Conservation (phyloP, 2,329 filamentous ascomycete genomes). For the Colletotrichum sojae region DNA sequence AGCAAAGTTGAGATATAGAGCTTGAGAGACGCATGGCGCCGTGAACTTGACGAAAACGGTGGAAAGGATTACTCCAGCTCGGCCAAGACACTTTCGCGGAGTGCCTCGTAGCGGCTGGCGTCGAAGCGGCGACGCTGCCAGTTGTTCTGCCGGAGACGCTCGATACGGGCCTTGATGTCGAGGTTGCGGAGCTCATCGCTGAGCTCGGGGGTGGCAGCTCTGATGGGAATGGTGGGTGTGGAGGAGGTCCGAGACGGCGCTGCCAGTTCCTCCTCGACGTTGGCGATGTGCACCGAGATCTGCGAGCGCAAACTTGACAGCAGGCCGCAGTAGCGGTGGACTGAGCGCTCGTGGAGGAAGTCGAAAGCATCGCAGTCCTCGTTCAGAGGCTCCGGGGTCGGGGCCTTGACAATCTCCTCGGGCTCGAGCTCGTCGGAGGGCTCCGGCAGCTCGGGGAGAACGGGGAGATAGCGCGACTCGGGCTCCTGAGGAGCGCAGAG, state of each 20-base stretch:
- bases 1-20: not conserved
- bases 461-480: constrained; percentile 38
- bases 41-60: no score
- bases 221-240: constrained; percentile 39
- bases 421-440: constrained; percentile 38
- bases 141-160: constrained; percentile 66
- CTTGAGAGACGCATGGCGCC: not conserved
- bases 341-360: constrained; percentile 58
- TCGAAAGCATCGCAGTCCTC: constrained; percentile 46
- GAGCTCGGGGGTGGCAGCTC: constrained; percentile 36
- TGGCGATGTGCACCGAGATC: constrained; percentile 62
- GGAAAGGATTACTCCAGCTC: constrained; percentile 56
- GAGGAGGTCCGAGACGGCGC: constrained; percentile 40
- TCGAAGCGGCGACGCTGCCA: constrained; percentile 72
- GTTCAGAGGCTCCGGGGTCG: constrained; percentile 37
- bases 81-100: constrained; percentile 65
- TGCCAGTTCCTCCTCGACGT: constrained; percentile 59
- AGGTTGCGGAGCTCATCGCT: constrained; percentile 54
- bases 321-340: constrained; percentile 65
- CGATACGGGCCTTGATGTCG: constrained; percentile 66
- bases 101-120: constrained; percentile 64
- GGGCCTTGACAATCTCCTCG: constrained; percentile 43
- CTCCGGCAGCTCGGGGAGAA: constrained; percentile 40
- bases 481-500: constrained; percentile 43
- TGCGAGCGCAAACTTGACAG: constrained; percentile 64